Percentiles rank a stretch among this genome's conserved stretches.
Evolutionary conservation across 2,329 filamentous ascomycete species (phyloP).

Genomic region (Zymoseptoria crescenta): DNA sequence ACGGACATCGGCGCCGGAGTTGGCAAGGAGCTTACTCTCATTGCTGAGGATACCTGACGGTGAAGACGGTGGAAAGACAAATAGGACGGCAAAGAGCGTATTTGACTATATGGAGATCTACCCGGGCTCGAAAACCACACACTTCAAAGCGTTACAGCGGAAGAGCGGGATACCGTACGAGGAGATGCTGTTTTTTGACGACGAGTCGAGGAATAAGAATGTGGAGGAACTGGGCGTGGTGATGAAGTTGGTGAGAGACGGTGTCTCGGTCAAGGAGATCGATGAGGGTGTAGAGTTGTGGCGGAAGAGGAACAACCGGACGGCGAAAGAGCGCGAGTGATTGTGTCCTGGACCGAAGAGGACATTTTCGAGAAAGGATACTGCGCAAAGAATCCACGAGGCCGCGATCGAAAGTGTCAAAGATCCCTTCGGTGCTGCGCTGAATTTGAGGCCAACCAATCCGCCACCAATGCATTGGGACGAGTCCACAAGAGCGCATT

Average conservation of each 20-base stretch:
- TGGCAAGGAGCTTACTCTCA: constrained; percentile 73
- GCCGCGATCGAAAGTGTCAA: too few relatives aligned
- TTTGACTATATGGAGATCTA: constrained; percentile 50
- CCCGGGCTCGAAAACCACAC: constrained; percentile 73
- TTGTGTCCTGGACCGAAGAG: not conserved
- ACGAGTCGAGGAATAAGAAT: constrained; percentile 78
- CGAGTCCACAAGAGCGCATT: too few relatives aligned
- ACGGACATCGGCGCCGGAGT: constrained; percentile 68
- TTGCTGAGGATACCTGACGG: constrained; percentile 52
- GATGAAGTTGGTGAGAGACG: constrained; percentile 75
- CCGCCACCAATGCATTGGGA: too few relatives aligned
- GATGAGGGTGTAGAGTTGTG: constrained; percentile 74
- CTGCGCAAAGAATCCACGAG: too few relatives aligned
- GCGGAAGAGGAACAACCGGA: constrained; percentile 60
- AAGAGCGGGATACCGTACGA: constrained; percentile 63
- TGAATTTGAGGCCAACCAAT: too few relatives aligned
- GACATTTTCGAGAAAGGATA: not conserved
- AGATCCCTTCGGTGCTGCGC: too few relatives aligned
- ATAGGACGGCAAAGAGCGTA: constrained; percentile 34
- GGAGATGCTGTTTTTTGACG: constrained; percentile 95
- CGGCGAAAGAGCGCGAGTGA: constrained; percentile 16
- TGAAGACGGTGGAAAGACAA: constrained; percentile 39
- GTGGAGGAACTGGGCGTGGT: constrained; percentile 73
- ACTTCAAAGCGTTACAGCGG: constrained; percentile 68
- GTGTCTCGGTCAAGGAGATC: constrained; percentile 67